Evolutionary conservation across 2,329 filamentous ascomycete genomes (phyloP), one percentile per base, ranked within the genome.

Genomic region (Cordyceps javanica): DNA sequence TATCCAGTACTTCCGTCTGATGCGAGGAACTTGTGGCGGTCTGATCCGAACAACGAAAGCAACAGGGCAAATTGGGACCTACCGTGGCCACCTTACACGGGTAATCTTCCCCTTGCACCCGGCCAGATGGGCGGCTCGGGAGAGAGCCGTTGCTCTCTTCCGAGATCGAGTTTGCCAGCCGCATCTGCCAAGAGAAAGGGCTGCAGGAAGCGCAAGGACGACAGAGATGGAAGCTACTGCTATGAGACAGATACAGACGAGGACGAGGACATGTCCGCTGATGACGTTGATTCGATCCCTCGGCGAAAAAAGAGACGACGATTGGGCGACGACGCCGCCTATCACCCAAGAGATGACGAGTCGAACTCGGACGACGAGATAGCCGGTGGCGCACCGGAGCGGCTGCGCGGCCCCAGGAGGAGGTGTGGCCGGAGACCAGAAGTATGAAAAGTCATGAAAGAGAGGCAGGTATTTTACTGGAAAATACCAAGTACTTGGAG

Each of bases 31-130:
- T 39, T 62, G 36, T 72, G 66, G 68, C 57, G 60, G 9, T 67
- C 66, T 3, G 70, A 72, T 26, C 70, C 70, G 1, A 72, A 72
- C 30, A 65, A 70, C 42, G 56, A 65, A 8, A 60, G 59, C 4
- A 72, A 72, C 52, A 44, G 53, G 0, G 59, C 11, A 1, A 64
- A 58, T 51, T 68, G 65, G 62, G 52, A 58, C 23, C 63, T 68
- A 1, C 68, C 68, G 3, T 70, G 68, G 67, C 67, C 67, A 4
- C 64, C 68, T 0, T 67, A 61, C 23, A 57, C 61, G 8, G 67
- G 6, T 67, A 64, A 8, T n/a, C 7, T 1, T 41, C 8, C 11
- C 10, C n/a, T 50, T 5, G 25, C 34, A 3, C 4, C 19, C 16
- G 23, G 41, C 16, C n/a, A 10, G 30, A 45, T 4, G 13, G 34